Evolutionary conservation across 768 basidiomycete genomes (phyloP).

Genomic region (Pisolithus albus): DNA sequence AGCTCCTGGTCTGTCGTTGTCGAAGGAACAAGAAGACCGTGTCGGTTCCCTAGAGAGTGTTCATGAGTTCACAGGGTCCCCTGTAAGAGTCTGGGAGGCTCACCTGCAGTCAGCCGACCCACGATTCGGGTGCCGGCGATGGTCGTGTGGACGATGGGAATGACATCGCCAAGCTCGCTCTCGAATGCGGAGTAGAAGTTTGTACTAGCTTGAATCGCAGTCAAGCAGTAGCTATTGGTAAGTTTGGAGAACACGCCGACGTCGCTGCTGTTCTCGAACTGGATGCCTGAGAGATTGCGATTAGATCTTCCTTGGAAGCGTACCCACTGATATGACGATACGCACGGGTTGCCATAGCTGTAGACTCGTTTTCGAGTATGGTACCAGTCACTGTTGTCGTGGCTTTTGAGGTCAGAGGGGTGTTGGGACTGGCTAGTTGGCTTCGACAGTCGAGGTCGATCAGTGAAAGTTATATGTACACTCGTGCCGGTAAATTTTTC

Average conservation of each 20-base stretch:
- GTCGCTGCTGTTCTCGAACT: constrained; percentile 93
- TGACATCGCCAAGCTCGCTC: constrained; percentile 84
- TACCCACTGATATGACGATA: background rate
- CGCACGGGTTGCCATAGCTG: constrained; percentile 62
- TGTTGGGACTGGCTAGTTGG: too few species aligned
- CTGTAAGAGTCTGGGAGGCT: background rate
- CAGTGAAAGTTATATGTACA: background rate
- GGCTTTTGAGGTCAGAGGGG: background rate
- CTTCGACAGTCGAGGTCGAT: too few species aligned
- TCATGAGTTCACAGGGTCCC: background rate
- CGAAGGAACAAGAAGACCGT: constrained; percentile 93
- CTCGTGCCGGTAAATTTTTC: too few species aligned
- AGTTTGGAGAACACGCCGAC: constrained; percentile 96
- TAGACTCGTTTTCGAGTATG: too few species aligned
- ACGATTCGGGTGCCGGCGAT: constrained; percentile 93
- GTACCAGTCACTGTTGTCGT: background rate
- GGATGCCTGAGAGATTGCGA: constrained; percentile 51
- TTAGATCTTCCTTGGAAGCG: constrained; percentile 1
- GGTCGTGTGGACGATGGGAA: constrained; percentile 94
- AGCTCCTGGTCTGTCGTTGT: constrained; percentile 97
- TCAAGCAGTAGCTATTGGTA: constrained; percentile 96
- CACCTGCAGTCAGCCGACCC: constrained; percentile 88
- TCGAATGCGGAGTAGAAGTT: constrained; percentile 99
- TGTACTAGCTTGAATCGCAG: constrained; percentile 87
- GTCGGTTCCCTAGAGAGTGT: constrained; percentile 68